Evolutionary conservation across 495 filamentous ascomycete genomes (phyloP).

Genomic region (Penicillium antarcticum): DNA sequence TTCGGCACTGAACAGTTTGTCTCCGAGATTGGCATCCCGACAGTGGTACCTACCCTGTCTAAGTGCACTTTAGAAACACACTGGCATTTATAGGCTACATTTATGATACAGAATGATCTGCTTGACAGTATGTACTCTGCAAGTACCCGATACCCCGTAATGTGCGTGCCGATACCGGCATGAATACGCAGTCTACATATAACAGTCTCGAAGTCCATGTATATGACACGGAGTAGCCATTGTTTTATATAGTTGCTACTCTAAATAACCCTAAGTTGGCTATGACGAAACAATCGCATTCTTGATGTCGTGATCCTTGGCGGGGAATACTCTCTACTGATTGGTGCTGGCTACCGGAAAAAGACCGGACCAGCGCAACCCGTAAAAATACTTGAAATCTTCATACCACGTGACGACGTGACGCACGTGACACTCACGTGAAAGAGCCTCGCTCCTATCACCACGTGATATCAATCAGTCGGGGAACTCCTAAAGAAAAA

Average conservation of each 20-base stretch:
- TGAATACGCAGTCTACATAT: background rate
- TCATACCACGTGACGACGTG: background rate
- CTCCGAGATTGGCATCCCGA: slow-evolving; percentile 1
- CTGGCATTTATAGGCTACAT: background rate
- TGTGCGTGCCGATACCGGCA: background rate
- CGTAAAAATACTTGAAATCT: slow-evolving; percentile 4
- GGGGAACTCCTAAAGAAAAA: slow-evolving; percentile 10
- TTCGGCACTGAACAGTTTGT: background rate
- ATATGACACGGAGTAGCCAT: too few species aligned
- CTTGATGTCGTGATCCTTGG: slow-evolving; percentile 10
- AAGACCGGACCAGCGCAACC: background rate
- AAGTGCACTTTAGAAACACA: too few species aligned
- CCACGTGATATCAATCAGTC: slow-evolving; percentile 12
- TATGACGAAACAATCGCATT: background rate
- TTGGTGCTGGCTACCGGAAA: background rate
- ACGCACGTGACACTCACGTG: background rate
- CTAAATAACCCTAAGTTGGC: too few species aligned
- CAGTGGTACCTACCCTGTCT: background rate
- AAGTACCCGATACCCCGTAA: background rate
- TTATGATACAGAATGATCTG: background rate
- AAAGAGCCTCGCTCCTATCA: slow-evolving; percentile 9
- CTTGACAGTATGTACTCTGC: slow-evolving; percentile 1
- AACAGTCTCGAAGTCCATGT: too few species aligned
- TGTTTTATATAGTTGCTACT: background rate
- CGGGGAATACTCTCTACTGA: background rate